These are phyloP conservation scores for Pichia sp. DNA, from an alignment of 1,139 yeast genomes.

Conservation along the genomic window DNA sequence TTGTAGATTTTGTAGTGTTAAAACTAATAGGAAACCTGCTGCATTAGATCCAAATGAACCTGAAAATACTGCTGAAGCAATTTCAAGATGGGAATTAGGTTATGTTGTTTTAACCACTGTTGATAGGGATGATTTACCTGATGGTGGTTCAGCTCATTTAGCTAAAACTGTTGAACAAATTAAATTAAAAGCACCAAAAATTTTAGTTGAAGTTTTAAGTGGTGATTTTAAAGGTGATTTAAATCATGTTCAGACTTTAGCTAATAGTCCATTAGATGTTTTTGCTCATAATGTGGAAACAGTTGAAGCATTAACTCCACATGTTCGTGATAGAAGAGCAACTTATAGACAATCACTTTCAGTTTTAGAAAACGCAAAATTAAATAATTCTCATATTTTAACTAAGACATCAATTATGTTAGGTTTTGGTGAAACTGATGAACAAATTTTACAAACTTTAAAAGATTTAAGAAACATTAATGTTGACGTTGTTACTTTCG, in stretches of 20 bases:
- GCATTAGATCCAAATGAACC: conserved; percentile 96
- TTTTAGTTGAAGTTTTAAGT: conserved; percentile 85
- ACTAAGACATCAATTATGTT: conserved; percentile 96
- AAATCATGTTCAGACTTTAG: conserved; percentile 73
- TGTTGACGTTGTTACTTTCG: conserved; percentile 96
- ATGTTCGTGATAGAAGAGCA: conserved; percentile 93
- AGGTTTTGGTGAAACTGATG: conserved; percentile 95
- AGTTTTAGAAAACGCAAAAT: conserved; percentile 76
- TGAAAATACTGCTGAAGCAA: conserved; percentile 95
- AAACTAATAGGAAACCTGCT: conserved; percentile 81
- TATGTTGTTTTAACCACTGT: conserved; percentile 97
- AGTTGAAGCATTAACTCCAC: conserved; percentile 91
- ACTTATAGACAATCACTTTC: conserved; percentile 83
- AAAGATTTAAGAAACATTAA: conserved; percentile 62
- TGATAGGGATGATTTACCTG: conserved; percentile 89
- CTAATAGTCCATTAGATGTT: conserved; percentile 85
- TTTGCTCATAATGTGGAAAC: conserved; percentile 97
- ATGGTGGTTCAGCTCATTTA: conserved; percentile 91
- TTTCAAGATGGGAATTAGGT: conserved; percentile 97
- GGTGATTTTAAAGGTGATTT: conserved; percentile 95
- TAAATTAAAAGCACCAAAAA: conserved; percentile 84
- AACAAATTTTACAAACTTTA: conserved; percentile 71
- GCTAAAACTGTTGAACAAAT: conserved; percentile 81
- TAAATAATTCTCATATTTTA: conserved; percentile 63
- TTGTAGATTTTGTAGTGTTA: conserved; percentile 95